Base-by-base conservation (phyloP, 805 yeast genomes). In the Priceomyces medius region DNA sequence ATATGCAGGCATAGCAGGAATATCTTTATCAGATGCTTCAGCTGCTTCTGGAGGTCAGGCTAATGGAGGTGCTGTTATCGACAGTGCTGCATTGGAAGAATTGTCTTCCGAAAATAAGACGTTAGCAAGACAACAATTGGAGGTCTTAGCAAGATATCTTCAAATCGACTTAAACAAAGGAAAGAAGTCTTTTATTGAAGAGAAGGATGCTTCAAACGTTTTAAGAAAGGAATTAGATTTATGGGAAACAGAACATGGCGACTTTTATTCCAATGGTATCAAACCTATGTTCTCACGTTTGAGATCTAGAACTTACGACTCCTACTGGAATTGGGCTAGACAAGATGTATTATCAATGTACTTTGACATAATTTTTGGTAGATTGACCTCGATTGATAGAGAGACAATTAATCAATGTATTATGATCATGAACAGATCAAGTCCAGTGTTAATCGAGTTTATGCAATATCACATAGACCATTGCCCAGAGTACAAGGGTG, bases 241-340 rank as follows among this genome's bases (percentile, higher is more conserved):
- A 65, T 86, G 91, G 91, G 79, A 84, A 66, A 80, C 84, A 23
- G 76, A 71, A 56, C 77, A 83, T 62, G 99, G 99, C 54, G 99
- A 93, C 57, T 83, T 83, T 59, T 93, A 90, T 64, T 90, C 97
- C 37, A 78, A 82, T 44, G 98, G 99, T 62, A 84, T 93, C 56
- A 74, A 82, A 51, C 96, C 98, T 31, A 81, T 84, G 3, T 93
- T 93, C 72, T 86, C 96, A 23, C 77, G 91, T 47, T 78, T 86
- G 70, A 93, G 93, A 74, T 96, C 97, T 20, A 86, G 99, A 74
- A 82, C 85, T 41, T 93, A 91, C 66, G 98, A 93, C 69, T 89
- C 97, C 17, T 89, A 90, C 69, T 93, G 99, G 99, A 95, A 95
- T 69, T 93, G 99, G 99, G 97, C 98, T 36, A 87, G 97, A 68